Evolutionary conservation across 768 basidiomycete species (phyloP), one percentile per base, ranked within the genome.

Genomic region (Russula sp.): DNA sequence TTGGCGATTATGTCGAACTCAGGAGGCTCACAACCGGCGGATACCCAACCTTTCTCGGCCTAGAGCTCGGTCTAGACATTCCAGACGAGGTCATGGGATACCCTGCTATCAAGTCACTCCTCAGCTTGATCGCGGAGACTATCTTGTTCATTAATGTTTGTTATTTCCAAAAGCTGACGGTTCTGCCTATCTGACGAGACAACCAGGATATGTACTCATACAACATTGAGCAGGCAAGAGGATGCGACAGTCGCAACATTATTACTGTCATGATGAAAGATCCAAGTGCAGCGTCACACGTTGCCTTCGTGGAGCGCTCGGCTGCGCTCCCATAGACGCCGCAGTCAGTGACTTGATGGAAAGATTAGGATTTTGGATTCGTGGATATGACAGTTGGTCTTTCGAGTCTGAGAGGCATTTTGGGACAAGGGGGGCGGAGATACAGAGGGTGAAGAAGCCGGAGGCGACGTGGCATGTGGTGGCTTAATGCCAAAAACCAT

Each of bases 381-480:
- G 27, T 27, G 27, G 2, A 27, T 27, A 27, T 27, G 27, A 27
- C 27, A 27, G 27, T 27, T 27, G 88, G 88, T 85, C 84, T 71
- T 88, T 87, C 73, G 79, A 82, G 73, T 83, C 83, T 3, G 78
- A 79, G 61, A 79, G 88, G 3, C 89, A 90, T 70, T 89, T 89
- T 69, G 88, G 86, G n/a, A 73, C 75, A 42, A 68, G 82, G 9
- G 86, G 86, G 32, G 68, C 71, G 20, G 75, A 79, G 42, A 77
- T 88, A 56, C 87, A 86, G 75, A 74, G 77, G 67, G 53, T 22
- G 45, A 55, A 61, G n/a, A 49, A 45, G 20, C 20, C 45, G 9
- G 53, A 55, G 20, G 53, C 51, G 47, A 64, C 27, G 27, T 27
- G 27, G 3, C 63, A 59, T 1, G 55, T 64, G 59, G 55, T 55